Percentiles rank a stretch among this genome's conserved stretches.
Evolutionary conservation across 306 rosid species (phyloP).

Genomic region (Glycyrrhiza uralensis): DNA sequence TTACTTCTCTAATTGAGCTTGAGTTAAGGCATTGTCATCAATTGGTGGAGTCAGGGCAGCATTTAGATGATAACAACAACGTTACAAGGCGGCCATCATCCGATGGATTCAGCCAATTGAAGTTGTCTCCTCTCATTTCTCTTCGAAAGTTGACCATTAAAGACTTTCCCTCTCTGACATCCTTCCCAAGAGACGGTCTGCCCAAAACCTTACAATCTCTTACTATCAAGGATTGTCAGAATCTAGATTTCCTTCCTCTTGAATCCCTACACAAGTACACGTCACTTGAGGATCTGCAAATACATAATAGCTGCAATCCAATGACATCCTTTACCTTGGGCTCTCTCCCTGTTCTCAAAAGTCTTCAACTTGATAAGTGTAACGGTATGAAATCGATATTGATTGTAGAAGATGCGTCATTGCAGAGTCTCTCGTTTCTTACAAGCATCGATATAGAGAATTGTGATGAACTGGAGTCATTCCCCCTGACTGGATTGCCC

Average conservation of each 20-base stretch:
- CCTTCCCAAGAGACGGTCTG: background rate
- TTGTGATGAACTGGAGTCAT: background rate
- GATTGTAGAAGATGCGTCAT: background rate
- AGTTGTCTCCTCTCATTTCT: background rate
- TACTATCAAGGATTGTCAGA: background rate
- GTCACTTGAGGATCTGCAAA: background rate
- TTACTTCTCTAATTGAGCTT: background rate
- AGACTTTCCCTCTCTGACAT: background rate
- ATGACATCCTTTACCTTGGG: background rate
- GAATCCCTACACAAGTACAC: background rate
- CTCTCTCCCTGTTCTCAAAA: background rate
- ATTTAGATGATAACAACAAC: too few relatives aligned
- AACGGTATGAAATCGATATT: background rate
- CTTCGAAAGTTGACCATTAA: background rate
- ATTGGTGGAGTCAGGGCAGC: background rate
- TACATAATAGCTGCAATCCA: background rate
- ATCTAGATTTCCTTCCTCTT: background rate
- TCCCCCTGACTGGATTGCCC: background rate
- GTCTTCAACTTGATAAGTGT: background rate
- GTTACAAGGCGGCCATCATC: too few relatives aligned
- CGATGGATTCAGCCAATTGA: background rate
- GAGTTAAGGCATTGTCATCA: background rate
- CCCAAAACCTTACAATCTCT: background rate
- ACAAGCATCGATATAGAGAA: rapidly evolving
- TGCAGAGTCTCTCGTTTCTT: background rate